Evolutionary conservation across 805 yeast species (phyloP).

Genomic region (Torulaspora gathmanii): DNA sequence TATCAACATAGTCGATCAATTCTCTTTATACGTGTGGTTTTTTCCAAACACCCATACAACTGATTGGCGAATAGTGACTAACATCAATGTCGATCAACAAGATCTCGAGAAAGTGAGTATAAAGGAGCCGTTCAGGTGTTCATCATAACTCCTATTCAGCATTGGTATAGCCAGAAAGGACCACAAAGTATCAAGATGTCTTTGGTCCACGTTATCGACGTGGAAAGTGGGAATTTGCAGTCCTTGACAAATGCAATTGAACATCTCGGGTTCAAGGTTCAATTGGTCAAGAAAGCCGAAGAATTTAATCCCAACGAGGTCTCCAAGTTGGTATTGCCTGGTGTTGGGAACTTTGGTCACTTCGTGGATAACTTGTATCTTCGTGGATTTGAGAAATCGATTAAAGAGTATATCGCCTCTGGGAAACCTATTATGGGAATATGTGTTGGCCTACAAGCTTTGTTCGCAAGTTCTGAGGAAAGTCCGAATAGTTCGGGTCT

Average conservation of each 20-base stretch:
- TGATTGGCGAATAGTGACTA: too few relatives aligned
- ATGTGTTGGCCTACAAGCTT: constrained; percentile 91
- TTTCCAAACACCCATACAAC: constrained; percentile 10
- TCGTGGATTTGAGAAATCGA: constrained; percentile 61
- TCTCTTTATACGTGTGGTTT: constrained; percentile 2
- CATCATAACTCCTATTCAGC: too few relatives aligned
- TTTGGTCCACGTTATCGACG: constrained; percentile 68
- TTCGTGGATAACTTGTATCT: constrained; percentile 66
- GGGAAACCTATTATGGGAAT: constrained; percentile 93
- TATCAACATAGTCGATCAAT: too few relatives aligned
- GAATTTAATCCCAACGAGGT: constrained; percentile 50
- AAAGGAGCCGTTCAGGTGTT: too few relatives aligned
- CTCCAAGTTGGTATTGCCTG: constrained; percentile 71
- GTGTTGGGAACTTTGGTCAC: constrained; percentile 97
- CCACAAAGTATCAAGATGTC: constrained; percentile 7
- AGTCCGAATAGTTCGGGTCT: constrained; percentile 59
- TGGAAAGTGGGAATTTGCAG: constrained; percentile 89
- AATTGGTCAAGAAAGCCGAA: constrained; percentile 52
- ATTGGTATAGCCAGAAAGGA: too few relatives aligned
- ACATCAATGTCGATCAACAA: too few relatives aligned
- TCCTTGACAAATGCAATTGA: constrained; percentile 85
- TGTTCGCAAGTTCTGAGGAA: constrained; percentile 74
- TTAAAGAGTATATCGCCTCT: constrained; percentile 59
- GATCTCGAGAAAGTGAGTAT: too few relatives aligned
- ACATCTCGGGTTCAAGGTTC: constrained; percentile 64